A percentile compares a stretch with the other conserved stretches of the same genome.
These are phyloP conservation scores for Mycena capillaripes DNA, from an alignment of 768 basidiomycete genomes.

Conservation along the genomic window DNA sequence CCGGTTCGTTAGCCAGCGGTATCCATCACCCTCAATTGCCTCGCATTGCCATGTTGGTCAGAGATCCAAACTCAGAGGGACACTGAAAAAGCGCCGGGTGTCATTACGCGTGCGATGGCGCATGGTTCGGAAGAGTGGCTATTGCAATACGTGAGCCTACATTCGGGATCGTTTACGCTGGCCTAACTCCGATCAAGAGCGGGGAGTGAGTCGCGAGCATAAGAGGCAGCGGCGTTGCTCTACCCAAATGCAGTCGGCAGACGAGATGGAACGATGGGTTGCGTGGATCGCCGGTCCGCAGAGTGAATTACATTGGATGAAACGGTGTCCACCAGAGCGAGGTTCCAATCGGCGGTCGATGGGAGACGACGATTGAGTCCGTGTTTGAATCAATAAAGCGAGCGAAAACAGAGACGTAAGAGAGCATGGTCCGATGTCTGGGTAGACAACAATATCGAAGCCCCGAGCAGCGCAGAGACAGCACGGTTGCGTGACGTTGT, in stretches of 20 bases:
- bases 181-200: conserved; percentile 23
- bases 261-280: conserved; percentile 6
- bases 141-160: background rate
- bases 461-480: background rate
- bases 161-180: background rate
- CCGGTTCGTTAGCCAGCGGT: too few species aligned
- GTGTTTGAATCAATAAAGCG: background rate
- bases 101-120: background rate
- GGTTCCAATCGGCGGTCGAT: background rate
- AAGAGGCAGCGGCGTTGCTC: conserved; percentile 25
- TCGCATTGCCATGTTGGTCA: too few species aligned
- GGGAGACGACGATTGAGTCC: background rate
- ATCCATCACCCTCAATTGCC: too few species aligned
- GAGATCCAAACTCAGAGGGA: background rate
- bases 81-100: background rate
- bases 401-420: background rate
- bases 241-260: conserved; percentile 1
- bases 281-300: background rate
- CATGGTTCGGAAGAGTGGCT: background rate
- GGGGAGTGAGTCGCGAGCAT: conserved; percentile 21
- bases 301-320: background rate
- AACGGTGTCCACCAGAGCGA: background rate
- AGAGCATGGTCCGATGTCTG: background rate
- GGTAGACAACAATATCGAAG: too few species aligned
- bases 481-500: background rate